Conservation (phyloP, 768 basidiomycete genomes). For the Tricholoma saponaceum region DNA sequence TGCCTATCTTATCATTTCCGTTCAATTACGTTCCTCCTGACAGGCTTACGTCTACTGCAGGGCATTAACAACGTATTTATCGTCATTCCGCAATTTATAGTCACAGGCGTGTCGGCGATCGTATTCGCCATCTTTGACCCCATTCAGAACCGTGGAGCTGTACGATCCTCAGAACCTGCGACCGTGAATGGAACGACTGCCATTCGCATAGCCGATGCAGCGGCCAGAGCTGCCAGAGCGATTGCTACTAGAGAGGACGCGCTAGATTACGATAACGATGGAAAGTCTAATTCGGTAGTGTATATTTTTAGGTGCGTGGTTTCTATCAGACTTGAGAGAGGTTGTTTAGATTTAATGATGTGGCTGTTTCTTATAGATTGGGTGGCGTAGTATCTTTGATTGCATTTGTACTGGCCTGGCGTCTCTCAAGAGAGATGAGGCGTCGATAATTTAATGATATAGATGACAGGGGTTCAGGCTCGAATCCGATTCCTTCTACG, state of each 20-base stretch:
- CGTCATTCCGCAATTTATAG: slow-evolving; percentile 91
- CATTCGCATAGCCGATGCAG: neutral
- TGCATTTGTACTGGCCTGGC: slow-evolving; percentile 51
- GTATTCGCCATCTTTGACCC: slow-evolving; percentile 87
- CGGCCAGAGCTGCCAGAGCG: slow-evolving; percentile 7
- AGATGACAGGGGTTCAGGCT: neutral
- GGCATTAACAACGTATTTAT: slow-evolving; percentile 95
- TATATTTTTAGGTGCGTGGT: slow-evolving; percentile 70
- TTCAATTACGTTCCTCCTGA: neutral
- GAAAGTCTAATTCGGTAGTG: slow-evolving; percentile 61
- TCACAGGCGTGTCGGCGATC: slow-evolving; percentile 80
- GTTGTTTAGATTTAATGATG: neutral
- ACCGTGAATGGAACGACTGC: neutral
- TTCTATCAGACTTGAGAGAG: neutral
- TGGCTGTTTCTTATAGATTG: slow-evolving; percentile 32
- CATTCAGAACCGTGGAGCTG: slow-evolving; percentile 28
- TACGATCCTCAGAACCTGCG: neutral
- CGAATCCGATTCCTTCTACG: neutral
- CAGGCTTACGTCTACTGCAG: slow-evolving; percentile 29
- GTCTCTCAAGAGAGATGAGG: slow-evolving; percentile 47
- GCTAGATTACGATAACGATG: slow-evolving; percentile 20
- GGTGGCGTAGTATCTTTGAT: slow-evolving; percentile 53
- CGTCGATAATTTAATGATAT: slow-evolving; percentile 30
- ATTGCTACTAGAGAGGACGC: slow-evolving; percentile 5
- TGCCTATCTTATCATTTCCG: slow-evolving; percentile 15